A percentile compares a stretch with the other conserved stretches of the same genome.
phyloP scores from a whole-genome alignment of 208 protist species.

The Endotrypanum monterogeii region DNA sequence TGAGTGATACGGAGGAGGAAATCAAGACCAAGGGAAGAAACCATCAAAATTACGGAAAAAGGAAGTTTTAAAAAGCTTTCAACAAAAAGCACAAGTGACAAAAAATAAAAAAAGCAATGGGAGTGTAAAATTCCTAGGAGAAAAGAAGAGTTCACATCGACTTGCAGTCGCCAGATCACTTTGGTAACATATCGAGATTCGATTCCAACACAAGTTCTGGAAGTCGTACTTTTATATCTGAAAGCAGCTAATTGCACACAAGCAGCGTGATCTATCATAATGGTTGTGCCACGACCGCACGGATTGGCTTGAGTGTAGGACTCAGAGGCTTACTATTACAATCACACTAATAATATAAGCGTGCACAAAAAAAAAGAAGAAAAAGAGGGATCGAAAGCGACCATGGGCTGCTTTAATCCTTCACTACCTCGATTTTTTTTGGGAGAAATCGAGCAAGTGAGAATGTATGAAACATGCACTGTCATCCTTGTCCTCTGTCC shows the following conservation, averaged over 20 bases:
- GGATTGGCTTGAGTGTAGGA: neutral
- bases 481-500: no score
- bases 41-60: neutral
- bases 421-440: no score
- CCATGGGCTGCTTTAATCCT: no score
- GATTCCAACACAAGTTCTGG: neutral
- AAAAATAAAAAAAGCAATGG: neutral
- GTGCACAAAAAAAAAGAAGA: neutral
- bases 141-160: neutral
- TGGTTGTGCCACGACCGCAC: neutral
- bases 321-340: neutral
- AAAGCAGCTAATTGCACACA: neutral
- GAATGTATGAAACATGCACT: no score
- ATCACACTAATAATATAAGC: neutral
- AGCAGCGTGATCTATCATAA: neutral
- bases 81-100: conserved; percentile 7
- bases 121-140: neutral
- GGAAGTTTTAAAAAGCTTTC: conserved; percentile 8
- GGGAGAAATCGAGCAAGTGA: no score
- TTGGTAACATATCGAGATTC: neutral
- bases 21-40: neutral
- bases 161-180: no score
- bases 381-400: neutral
- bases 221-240: neutral
- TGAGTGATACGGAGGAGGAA: neutral